Base-by-base conservation (phyloP, 768 basidiomycete species). In the Pleurotus giganteus region DNA sequence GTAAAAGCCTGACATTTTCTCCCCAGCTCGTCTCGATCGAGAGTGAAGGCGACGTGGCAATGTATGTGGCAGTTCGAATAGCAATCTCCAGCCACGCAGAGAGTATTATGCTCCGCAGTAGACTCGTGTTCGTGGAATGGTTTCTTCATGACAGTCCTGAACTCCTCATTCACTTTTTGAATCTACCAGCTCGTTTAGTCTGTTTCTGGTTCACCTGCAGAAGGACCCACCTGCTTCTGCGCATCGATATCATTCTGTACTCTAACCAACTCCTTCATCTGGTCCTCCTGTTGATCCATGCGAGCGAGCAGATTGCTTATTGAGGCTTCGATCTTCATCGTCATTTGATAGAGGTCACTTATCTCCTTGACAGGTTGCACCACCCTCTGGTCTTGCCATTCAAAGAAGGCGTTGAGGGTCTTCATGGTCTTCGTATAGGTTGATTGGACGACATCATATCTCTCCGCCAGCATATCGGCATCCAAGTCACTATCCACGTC, bases 281-380 rank as follows among this genome's bases (percentile, higher is more conserved):
- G 58, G 5, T 43, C 32, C 28, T 46, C 53, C 42, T 45, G 26
- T 26, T 60, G 58, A 9, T 46, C 52, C 2, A 57, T 54, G 26
- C 37, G 31, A 17, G 58, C 50, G 21, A 60, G 32, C 5, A 39
- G 36, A 29, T 54, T 43, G 34, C 36, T n/a, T 27, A 60, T 57
- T 3, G 45, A 43, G 7, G 41, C 42, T 19, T 60, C 56, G 45
- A 60, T 57, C n/a, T 57, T 49, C 15, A 29, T 39, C 8, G 42
- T 41, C 24, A 50, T 34, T 7, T 60, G 51, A 19, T 57, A 57
- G 2, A 60, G 45, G 29, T 27, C 44, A n/a, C 47, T 17, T 12
- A 62, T 58, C 23, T 47, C 54, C 19, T 58, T 55, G 9, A 59
- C 58, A 12, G 61, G 57, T 28, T 60, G 59, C 12, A 54, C 43